phyloP scores from a whole-genome alignment of 352 stramenopile species.

The Phytophthora sansomeana region DNA sequence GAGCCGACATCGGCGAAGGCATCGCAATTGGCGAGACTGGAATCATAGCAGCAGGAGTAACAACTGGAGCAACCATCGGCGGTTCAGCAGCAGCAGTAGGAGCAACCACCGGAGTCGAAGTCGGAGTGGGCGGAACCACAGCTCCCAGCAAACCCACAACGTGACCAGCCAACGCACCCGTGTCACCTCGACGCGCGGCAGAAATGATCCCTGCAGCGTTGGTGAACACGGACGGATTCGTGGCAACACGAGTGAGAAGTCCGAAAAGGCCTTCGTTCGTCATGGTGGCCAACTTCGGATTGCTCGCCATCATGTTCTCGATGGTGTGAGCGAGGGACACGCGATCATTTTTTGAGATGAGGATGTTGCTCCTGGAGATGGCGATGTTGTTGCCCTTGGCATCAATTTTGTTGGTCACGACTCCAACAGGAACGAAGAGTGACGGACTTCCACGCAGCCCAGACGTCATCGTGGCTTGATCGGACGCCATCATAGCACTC shows the following conservation, averaged over 20 bases:
- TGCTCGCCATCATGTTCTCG: conserved; percentile 20
- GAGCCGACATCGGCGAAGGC: not conserved
- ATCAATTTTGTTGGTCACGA: conserved; percentile 17
- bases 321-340: conserved; percentile 23
- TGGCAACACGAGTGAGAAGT: not conserved
- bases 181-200: not conserved
- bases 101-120: not conserved
- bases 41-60: not conserved
- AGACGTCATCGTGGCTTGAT: conserved; percentile 8
- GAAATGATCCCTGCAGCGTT: not conserved
- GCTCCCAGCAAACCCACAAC: not conserved
- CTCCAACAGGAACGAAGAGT: not conserved
- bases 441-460: not conserved
- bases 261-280: not conserved
- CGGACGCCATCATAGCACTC: conserved; percentile 3
- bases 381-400: conserved; percentile 28
- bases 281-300: not conserved
- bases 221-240: not conserved
- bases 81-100: not conserved
- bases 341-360: conserved; percentile 22
- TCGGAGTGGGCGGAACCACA: not conserved
- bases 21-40: not conserved
- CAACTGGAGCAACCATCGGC: not conserved
- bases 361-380: conserved; percentile 25
- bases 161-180: not conserved